These are phyloP conservation scores for Podospora comata DNA, from an alignment of 495 filamentous ascomycete genomes.

Conservation along the genomic window DNA sequence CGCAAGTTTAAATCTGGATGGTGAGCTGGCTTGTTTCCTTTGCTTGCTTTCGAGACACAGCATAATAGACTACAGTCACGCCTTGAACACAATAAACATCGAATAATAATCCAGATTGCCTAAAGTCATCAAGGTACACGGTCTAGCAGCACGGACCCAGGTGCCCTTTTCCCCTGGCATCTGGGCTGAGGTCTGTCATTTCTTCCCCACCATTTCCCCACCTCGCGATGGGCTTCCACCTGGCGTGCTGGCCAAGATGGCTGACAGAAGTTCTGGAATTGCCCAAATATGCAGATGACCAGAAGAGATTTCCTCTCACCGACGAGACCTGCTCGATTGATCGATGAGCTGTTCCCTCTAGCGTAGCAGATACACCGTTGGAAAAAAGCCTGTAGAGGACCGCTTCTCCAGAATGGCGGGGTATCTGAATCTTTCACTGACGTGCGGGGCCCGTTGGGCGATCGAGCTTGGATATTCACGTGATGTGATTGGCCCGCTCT, in stretches of 20 bases:
- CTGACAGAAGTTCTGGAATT: slow-evolving; percentile 14
- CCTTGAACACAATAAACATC: neutral
- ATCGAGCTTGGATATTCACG: neutral
- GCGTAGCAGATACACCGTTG: no score
- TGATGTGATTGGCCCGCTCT: neutral
- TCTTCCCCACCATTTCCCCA: slow-evolving; percentile 13
- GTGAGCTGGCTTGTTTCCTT: neutral
- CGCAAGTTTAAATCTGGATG: neutral
- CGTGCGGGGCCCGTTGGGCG: neutral
- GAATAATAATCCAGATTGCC: neutral
- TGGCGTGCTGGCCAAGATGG: slow-evolving; percentile 3
- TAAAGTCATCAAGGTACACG: slow-evolving; percentile 11
- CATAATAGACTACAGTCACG: neutral
- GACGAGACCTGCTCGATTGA: neutral
- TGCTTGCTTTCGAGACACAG: neutral
- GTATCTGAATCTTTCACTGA: neutral
- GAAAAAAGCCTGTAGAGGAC: neutral
- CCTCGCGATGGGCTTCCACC: slow-evolving; percentile 1
- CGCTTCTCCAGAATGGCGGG: neutral
- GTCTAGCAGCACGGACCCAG: slow-evolving; percentile 7
- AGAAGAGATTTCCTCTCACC: slow-evolving; percentile 10
- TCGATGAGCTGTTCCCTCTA: neutral
- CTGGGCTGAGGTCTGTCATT: neutral
- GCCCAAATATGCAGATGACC: slow-evolving; percentile 16
- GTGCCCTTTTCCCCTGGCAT: neutral